Conservation (phyloP, 176 grass and related monocot species). For the Triticum dicoccoides region DNA sequence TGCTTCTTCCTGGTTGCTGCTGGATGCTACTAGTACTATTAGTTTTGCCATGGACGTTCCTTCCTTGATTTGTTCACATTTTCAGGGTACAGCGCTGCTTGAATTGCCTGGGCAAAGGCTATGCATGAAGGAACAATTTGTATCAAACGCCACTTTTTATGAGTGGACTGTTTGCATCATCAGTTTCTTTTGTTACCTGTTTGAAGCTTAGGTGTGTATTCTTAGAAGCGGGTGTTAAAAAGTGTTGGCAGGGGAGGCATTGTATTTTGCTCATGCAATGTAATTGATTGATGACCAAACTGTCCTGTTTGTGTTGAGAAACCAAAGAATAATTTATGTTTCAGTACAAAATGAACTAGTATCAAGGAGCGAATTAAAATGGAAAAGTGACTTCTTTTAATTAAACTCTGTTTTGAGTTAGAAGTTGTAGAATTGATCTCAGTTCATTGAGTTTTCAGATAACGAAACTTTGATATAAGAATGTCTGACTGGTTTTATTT, state of each 20-base stretch:
- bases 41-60: not conserved
- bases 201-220: not conserved
- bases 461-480: not conserved
- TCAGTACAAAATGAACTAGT: not conserved
- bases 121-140: constrained; percentile 35
- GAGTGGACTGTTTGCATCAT: not conserved
- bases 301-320: not conserved
- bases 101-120: constrained; percentile 81
- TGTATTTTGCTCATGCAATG: not conserved
- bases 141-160: not conserved
- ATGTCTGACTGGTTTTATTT: not conserved
- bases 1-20: not conserved
- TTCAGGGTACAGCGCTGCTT: constrained; percentile 78
- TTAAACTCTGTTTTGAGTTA: not conserved
- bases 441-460: too few species aligned
- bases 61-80: not conserved
- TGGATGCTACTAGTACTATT: not conserved
- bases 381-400: not conserved
- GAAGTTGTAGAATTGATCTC: not conserved
- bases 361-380: not conserved
- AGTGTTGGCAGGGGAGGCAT: not conserved
- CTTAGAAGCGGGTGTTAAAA: not conserved
- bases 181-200: not conserved
- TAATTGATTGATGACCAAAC: not conserved
- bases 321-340: not conserved